Evolutionary conservation across 2,329 filamentous ascomycete genomes (phyloP), one percentile per base, ranked within the genome.

Genomic region (Aspergillus texensis): DNA sequence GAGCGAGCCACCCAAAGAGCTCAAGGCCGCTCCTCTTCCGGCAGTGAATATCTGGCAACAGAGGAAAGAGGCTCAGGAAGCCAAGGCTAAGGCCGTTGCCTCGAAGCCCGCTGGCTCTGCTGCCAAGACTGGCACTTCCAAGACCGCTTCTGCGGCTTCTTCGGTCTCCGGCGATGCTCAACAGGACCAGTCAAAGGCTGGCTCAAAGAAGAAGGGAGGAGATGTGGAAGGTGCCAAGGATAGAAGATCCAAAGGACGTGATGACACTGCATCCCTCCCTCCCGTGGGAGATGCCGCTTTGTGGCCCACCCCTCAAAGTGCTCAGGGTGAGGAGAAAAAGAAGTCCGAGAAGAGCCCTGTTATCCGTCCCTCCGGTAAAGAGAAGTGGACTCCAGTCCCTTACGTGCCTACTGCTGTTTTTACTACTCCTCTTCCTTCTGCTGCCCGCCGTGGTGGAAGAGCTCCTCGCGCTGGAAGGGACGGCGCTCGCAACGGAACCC

Each of bases 291-390:
- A 98, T 77, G 85, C 92, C 57, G 82, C 88, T 59, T 89, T 89
- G 24, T 99, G 95, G 95, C 95, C 95, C 19, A 98, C 94, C 3
- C 93, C 93, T 0, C 92, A 97, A 70, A 89, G 85, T 57, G 90
- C 89, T 1, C 87, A 90, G 58, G 88, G 89, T 57, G 93, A 95
- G 70, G 87, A 91, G 65, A 92, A 91, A 79, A 89, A 89, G 72
- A 93, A 82, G 36, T 82, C 87, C 26, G 83, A 84, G 14, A 89
- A 91, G 67, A 88, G 60, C 71, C 83, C 74, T 71, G 77, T 69
- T 71, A 86, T 82, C 77, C 89, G 85, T 69, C 77, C 82, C 16
- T 82, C 86, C 65, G 83, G 86, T 62, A 96, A 96, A 82, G 88
- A 91, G 71, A 92, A 93, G 73, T 98, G 95, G 94, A 89, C 92